Percentiles rank a stretch among this genome's conserved stretches.
Evolutionary conservation across 2,329 filamentous ascomycete genomes (phyloP).

Genomic region (Calycina marina): DNA sequence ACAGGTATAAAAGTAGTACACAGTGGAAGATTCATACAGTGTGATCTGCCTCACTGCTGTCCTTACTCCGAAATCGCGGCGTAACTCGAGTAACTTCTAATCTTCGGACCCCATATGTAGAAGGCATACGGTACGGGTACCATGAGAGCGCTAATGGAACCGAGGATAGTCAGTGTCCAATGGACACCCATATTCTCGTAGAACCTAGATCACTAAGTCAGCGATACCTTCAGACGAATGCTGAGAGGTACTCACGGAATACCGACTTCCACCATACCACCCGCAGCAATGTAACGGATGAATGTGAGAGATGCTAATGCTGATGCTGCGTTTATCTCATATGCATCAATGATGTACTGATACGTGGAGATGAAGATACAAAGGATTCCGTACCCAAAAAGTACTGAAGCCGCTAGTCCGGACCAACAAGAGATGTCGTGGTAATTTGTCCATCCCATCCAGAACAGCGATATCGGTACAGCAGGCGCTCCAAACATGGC

Average conservation of each 20-base stretch:
- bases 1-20: too few relatives aligned
- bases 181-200: slow-evolving; percentile 13
- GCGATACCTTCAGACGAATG: too few relatives aligned
- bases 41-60: too few relatives aligned
- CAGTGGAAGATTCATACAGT: too few relatives aligned
- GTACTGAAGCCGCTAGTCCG: slow-evolving; percentile 23
- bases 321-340: slow-evolving; percentile 9
- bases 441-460: slow-evolving; percentile 20
- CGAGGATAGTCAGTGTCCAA: slow-evolving; percentile 13
- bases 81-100: slow-evolving; percentile 12
- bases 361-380: slow-evolving; percentile 25
- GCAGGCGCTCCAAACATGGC: slow-evolving; percentile 10
- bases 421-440: slow-evolving; percentile 25
- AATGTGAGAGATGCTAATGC: slow-evolving; percentile 9
- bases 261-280: slow-evolving; percentile 9
- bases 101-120: slow-evolving; percentile 10
- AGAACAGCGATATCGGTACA: slow-evolving; percentile 9
- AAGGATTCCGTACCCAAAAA: slow-evolving; percentile 30
- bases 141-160: slow-evolving; percentile 9
- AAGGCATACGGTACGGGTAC: slow-evolving; percentile 13
- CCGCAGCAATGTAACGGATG: slow-evolving; percentile 10
- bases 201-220: too few relatives aligned
- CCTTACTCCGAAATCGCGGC: too few relatives aligned
- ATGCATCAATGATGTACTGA: slow-evolving; percentile 11
- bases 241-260: too few relatives aligned